Conservation (phyloP, 257 asterid genomes). For the Anisodus tanguticus region DNA sequence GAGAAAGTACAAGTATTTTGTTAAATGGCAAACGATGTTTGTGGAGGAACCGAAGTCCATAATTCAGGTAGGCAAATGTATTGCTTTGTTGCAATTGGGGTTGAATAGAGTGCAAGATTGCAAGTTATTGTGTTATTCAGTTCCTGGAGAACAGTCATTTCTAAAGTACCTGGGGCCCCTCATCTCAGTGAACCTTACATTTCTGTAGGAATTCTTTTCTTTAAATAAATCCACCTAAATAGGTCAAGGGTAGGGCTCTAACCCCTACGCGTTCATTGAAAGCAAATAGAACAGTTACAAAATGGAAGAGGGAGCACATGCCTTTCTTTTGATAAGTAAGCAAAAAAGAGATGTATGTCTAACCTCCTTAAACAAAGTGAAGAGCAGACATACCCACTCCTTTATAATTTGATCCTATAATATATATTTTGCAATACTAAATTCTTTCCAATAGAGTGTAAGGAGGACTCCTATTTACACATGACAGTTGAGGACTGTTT, state of each 20-base stretch:
- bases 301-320: neutral
- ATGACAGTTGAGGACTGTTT: neutral
- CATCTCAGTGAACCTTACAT: neutral
- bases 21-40: conserved; percentile 9
- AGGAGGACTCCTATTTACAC: neutral
- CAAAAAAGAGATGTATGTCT: neutral
- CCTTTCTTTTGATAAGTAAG: neutral
- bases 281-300: neutral
- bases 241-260: neutral
- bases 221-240: neutral
- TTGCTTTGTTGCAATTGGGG: conserved; percentile 14
- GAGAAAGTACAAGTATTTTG: neutral
- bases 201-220: neutral
- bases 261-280: neutral
- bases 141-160: neutral
- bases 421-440: neutral
- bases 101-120: conserved; percentile 22
- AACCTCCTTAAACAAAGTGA: neutral
- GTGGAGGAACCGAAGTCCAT: conserved; percentile 23
- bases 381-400: neutral
- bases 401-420: neutral
- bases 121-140: neutral
- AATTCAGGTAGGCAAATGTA: conserved; percentile 18
- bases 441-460: neutral
- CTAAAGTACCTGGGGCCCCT: neutral